Evolutionary conservation across 257 asterid species (phyloP).

Genomic region (Plectranthus barbatus): DNA sequence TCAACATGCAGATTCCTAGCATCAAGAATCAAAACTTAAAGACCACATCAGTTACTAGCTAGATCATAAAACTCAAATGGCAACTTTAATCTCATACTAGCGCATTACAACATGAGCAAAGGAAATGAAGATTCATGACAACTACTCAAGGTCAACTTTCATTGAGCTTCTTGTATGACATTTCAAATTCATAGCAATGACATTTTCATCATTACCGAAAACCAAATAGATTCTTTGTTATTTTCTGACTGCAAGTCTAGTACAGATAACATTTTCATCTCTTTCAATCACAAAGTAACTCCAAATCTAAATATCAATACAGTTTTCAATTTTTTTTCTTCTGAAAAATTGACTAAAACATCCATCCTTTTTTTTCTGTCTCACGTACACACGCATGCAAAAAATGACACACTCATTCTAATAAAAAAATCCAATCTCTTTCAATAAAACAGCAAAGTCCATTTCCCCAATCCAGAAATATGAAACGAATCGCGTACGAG

Average conservation of each 20-base stretch:
- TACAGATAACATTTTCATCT: no score
- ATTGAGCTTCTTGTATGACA: neutral
- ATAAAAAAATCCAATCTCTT: constrained; percentile 2
- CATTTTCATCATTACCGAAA: neutral
- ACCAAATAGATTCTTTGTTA: neutral
- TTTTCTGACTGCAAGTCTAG: neutral
- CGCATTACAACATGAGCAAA: neutral
- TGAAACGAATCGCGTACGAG: neutral
- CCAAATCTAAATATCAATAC: no score
- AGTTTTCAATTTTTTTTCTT: no score
- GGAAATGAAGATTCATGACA: neutral
- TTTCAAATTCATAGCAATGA: neutral
- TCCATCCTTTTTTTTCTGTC: neutral
- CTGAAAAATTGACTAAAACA: neutral
- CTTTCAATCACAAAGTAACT: no score
- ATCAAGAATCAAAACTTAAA: neutral
- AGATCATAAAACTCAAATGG: neutral
- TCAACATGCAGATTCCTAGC: neutral
- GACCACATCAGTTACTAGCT: neutral
- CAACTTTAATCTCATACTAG: neutral
- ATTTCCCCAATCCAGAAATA: neutral
- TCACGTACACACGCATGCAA: neutral
- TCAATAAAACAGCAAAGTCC: neutral
- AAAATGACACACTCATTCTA: neutral
- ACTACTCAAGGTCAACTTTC: neutral